Evolutionary conservation across 1,139 yeast species (phyloP).

Genomic region (Yamadazyma kanchanaburiensis): DNA sequence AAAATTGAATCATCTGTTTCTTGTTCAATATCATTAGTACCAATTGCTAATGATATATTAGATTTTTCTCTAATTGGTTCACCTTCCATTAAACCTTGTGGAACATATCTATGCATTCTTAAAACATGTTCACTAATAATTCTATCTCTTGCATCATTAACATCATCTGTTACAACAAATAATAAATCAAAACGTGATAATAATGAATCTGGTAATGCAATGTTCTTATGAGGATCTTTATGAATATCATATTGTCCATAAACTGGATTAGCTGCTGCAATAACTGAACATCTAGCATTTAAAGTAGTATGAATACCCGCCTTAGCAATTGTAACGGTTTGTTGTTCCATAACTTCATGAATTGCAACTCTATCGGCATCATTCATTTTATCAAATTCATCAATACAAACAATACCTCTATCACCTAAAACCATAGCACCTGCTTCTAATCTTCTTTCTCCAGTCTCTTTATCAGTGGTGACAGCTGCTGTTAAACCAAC

Average conservation of each 20-base stretch:
- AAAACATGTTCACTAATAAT: conserved; percentile 91
- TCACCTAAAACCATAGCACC: conserved; percentile 99
- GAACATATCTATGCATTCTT: conserved; percentile 86
- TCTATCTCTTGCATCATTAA: conserved; percentile 80
- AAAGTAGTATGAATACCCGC: conserved; percentile 97
- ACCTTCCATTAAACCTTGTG: conserved; percentile 90
- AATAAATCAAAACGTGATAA: conserved; percentile 94
- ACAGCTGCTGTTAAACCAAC: conserved; percentile 99
- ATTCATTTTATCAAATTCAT: conserved; percentile 97
- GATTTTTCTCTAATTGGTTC: conserved; percentile 85
- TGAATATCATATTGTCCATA: conserved; percentile 96
- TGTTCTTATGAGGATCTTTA: conserved; percentile 94
- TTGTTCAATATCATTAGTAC: conserved; percentile 58
- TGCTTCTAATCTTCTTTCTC: conserved; percentile 94
- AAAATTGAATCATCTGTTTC: conserved; percentile 58
- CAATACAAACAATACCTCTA: conserved; percentile 96
- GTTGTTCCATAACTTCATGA: conserved; percentile 99
- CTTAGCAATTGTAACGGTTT: conserved; percentile 96
- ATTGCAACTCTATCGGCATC: conserved; percentile 96
- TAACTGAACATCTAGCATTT: conserved; percentile 94
- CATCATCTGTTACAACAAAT: conserved; percentile 95
- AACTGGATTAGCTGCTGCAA: conserved; percentile 98
- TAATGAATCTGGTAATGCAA: conserved; percentile 94
- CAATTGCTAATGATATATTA: conserved; percentile 73
- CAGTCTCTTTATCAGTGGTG: conserved; percentile 93